phyloP scores from a whole-genome alignment of 2,329 filamentous ascomycete genomes.

The Fonsecaea multimorphosa region DNA sequence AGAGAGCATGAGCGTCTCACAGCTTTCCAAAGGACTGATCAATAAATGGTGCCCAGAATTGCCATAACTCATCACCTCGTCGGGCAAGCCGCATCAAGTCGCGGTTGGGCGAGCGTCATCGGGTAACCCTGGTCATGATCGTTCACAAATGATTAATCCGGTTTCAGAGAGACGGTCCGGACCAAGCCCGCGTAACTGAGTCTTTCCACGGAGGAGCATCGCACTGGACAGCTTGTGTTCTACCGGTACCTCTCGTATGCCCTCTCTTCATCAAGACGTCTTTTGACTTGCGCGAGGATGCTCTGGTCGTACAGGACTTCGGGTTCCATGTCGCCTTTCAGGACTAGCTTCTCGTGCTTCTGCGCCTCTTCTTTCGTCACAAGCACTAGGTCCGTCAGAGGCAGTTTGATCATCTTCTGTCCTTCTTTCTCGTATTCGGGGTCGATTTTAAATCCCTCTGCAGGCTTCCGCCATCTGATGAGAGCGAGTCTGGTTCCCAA shows the following conservation, averaged over 20 bases:
- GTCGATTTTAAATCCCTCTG: constrained; percentile 65
- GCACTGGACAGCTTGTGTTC: neutral
- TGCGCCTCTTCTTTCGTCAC: constrained; percentile 89
- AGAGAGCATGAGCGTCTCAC: neutral
- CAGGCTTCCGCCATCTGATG: constrained; percentile 77
- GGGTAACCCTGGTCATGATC: no score
- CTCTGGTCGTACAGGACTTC: constrained; percentile 76
- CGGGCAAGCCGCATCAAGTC: neutral
- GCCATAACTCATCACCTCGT: neutral
- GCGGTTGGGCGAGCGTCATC: neutral
- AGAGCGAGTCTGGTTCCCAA: constrained; percentile 79
- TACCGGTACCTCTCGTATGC: constrained; percentile 58
- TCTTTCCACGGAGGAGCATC: neutral
- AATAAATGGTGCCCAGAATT: neutral
- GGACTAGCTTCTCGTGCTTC: constrained; percentile 78
- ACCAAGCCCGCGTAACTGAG: neutral
- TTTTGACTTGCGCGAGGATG: constrained; percentile 70
- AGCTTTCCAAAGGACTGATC: neutral
- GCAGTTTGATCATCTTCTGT: constrained; percentile 76
- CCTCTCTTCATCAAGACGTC: constrained; percentile 70
- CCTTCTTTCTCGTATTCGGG: constrained; percentile 64
- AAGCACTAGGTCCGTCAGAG: constrained; percentile 75
- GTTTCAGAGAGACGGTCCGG: neutral
- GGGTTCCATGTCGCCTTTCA: constrained; percentile 69
- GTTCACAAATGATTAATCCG: no score